Evolutionary conservation across 768 basidiomycete genomes (phyloP).

Genomic region (Neoboletus brunneissimus): DNA sequence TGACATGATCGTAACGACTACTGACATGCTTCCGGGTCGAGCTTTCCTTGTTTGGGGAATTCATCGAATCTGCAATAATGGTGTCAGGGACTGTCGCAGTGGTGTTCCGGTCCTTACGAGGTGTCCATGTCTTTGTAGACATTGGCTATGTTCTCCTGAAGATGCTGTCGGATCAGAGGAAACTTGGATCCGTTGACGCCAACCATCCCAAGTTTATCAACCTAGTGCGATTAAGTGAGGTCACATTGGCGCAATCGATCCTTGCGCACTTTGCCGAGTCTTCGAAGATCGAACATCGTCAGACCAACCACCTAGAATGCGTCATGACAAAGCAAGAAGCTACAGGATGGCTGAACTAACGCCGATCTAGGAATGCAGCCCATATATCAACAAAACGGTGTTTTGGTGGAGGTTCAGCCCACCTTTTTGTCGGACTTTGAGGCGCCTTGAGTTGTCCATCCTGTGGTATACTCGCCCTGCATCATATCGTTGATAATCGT

Average conservation of each 20-base stretch:
- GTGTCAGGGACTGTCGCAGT: neutral
- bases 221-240: conserved; percentile 37
- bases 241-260: conserved; percentile 7
- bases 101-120: conserved; percentile 46
- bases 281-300: conserved; percentile 85
- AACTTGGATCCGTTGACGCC: conserved; percentile 88
- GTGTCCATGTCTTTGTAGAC: conserved; percentile 88
- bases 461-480: conserved; percentile 90
- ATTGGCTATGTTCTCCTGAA: conserved; percentile 75
- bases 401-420: conserved; percentile 8
- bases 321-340: conserved; percentile 12
- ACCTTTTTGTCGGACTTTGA: conserved; percentile 96
- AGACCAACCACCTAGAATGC: conserved; percentile 73
- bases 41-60: conserved; percentile 66
- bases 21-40: conserved; percentile 83
- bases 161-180: conserved; percentile 78
- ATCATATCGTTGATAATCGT: neutral
- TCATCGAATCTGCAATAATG: conserved; percentile 59
- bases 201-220: conserved; percentile 79
- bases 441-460: conserved; percentile 89
- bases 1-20: conserved; percentile 9
- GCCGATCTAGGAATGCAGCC: conserved; percentile 51
- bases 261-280: conserved; percentile 65
- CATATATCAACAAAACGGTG: neutral
- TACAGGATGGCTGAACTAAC: conserved; percentile 38